Percentiles rank a stretch among this genome's conserved stretches.
Evolutionary conservation across 257 asterid genomes (phyloP).

Genomic region (Misopates orontium): DNA sequence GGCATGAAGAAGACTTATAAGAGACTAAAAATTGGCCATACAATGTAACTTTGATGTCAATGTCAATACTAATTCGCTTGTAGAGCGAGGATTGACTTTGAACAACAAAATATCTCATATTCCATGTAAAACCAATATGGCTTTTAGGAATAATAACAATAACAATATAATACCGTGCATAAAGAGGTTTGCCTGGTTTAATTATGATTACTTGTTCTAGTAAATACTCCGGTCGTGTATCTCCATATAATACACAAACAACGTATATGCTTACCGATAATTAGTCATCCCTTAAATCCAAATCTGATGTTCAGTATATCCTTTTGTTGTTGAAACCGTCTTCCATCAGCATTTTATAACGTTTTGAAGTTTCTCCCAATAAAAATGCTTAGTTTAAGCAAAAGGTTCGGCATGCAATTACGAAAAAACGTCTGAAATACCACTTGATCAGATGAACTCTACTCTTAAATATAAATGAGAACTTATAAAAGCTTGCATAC

Average conservation of each 20-base stretch:
- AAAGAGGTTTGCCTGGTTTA: background rate
- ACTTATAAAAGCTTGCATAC: conserved; percentile 10
- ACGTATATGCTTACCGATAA: background rate
- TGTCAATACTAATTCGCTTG: background rate
- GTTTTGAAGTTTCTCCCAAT: background rate
- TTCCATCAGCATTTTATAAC: background rate
- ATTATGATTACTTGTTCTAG: background rate
- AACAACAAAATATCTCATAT: background rate
- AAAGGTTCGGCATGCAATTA: background rate
- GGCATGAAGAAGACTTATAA: conserved; percentile 5
- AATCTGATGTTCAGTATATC: background rate
- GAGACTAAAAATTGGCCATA: background rate
- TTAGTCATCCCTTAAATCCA: background rate
- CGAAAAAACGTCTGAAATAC: background rate
- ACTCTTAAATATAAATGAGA: background rate
- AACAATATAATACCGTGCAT: background rate
- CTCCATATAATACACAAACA: background rate
- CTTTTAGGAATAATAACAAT: background rate
- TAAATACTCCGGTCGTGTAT: background rate
- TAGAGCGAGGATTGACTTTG: background rate
- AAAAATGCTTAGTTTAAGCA: background rate
- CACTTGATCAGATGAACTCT: background rate
- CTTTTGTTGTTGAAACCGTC: too few species aligned
- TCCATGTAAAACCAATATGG: conserved; percentile 1
- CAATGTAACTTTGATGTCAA: conserved; percentile 1